Conservation (phyloP, 352 stramenopile species). For the Phytophthora sp. region DNA sequence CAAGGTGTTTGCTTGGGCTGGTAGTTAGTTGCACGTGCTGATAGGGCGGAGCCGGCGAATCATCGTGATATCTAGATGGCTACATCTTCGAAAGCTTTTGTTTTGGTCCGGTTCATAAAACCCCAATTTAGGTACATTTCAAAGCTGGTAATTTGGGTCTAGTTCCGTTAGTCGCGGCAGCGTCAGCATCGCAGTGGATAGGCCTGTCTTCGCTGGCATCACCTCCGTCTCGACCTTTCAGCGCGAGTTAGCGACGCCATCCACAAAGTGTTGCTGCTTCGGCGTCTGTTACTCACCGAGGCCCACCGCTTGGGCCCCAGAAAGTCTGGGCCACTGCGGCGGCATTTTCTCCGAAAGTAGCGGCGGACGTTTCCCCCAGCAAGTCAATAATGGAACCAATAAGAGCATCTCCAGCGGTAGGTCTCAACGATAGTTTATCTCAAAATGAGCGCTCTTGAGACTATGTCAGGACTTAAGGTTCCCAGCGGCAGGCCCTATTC, state of each 20-base stretch:
- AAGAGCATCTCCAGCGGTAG: too few relatives aligned
- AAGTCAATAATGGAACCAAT: not conserved
- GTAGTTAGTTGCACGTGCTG: too few relatives aligned
- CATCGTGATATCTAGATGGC: not conserved
- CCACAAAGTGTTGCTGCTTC: slow-evolving; percentile 5
- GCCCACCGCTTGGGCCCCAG: not conserved
- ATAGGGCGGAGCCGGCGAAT: too few relatives aligned
- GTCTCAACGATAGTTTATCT: too few relatives aligned
- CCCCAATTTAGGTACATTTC: too few relatives aligned
- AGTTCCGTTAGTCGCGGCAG: slow-evolving; percentile 7
- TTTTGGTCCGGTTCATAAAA: too few relatives aligned
- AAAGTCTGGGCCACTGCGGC: too few relatives aligned
- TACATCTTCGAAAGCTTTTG: not conserved
- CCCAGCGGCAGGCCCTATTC: too few relatives aligned
- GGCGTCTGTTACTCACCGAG: slow-evolving; percentile 14
- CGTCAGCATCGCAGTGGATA: slow-evolving; percentile 12
- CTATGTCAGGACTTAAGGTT: too few relatives aligned
- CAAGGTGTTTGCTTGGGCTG: too few relatives aligned
- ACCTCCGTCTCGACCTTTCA: slow-evolving; percentile 6
- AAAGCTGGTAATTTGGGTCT: slow-evolving; percentile 2
- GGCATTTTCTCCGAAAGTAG: slow-evolving; percentile 31
- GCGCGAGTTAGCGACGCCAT: slow-evolving; percentile 5
- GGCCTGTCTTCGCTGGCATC: not conserved
- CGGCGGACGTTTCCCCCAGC: slow-evolving; percentile 10
- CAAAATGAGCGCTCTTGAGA: too few relatives aligned